Conservation (phyloP, 768 basidiomycete species). For the Hericium erinaceus region DNA sequence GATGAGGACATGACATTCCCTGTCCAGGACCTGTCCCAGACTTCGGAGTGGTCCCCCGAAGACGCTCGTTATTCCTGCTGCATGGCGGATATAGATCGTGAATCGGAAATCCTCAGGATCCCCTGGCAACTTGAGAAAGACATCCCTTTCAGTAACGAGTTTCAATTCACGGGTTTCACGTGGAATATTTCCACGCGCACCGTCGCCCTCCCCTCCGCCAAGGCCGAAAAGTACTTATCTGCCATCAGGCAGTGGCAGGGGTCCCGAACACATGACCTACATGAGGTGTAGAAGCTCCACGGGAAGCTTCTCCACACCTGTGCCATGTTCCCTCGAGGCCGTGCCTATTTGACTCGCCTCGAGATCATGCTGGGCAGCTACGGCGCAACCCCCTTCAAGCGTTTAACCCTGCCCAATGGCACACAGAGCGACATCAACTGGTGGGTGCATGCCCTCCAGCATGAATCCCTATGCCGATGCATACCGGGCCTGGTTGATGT, state of each 20-base stretch:
- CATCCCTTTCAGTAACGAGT: conserved; percentile 9
- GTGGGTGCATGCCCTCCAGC: no score
- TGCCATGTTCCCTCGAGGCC: no score
- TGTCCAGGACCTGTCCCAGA: no score
- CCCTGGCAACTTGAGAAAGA: conserved; percentile 25
- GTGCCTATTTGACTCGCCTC: no score
- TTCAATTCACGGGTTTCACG: conserved; percentile 22
- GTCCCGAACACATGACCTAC: conserved; percentile 18
- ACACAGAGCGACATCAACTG: no score
- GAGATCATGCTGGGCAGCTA: no score
- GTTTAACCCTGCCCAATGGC: no score
- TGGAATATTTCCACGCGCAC: conserved; percentile 21
- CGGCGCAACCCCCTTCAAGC: no score
- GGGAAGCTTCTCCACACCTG: no score
- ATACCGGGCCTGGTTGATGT: no score
- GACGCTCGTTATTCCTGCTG: conserved; percentile 5
- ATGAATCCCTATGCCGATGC: no score
- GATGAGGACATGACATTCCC: no score
- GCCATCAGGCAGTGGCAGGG: conserved; percentile 22
- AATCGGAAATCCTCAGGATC: conserved; percentile 24
- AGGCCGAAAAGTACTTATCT: conserved; percentile 21
- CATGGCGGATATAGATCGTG: conserved; percentile 25
- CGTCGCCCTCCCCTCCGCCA: conserved; percentile 18
- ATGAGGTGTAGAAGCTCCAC: conserved; percentile 25
- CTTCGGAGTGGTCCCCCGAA: neutral